Percentiles rank a stretch among this genome's conserved stretches.
These are phyloP conservation scores for Naematelia aurantialba DNA, from an alignment of 768 basidiomycete genomes.

Conservation along the genomic window DNA sequence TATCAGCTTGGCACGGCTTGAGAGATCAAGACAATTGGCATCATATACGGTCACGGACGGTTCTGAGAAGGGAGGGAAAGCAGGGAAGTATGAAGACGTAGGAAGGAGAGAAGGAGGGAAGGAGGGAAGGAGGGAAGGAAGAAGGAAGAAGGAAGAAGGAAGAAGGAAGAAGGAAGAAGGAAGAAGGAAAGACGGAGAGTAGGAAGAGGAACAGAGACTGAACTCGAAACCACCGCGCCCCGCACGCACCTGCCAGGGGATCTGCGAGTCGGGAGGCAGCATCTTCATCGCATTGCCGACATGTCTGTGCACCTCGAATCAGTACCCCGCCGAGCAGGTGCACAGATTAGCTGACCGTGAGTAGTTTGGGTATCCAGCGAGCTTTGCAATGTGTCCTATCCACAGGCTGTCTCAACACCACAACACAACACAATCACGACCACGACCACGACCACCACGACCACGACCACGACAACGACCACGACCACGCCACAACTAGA, in stretches of 20 bases:
- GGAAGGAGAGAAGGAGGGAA: background rate
- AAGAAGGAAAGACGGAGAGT: too few species aligned
- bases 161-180: too few species aligned
- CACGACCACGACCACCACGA: too few species aligned
- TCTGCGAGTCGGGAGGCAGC: constrained; percentile 31
- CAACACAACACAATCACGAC: background rate
- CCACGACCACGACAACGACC: too few species aligned
- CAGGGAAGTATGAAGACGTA: background rate
- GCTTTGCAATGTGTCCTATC: constrained; percentile 46
- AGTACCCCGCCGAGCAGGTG: background rate
- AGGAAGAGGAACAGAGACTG: too few species aligned
- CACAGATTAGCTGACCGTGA: constrained; percentile 21
- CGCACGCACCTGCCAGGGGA: constrained; percentile 50
- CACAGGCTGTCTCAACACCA: background rate
- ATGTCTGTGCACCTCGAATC: constrained; percentile 22
- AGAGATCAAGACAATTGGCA: background rate
- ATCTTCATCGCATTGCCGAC: constrained; percentile 47
- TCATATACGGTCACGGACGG: background rate
- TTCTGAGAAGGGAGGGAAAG: background rate
- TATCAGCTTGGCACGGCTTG: background rate
- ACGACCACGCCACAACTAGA: too few species aligned
- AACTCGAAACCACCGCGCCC: too few species aligned
- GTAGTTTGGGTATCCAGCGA: constrained; percentile 47
- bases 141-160: background rate
- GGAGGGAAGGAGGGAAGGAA: background rate